Conservation (phyloP, 306 rosid species). For the Cucurbita ficifolia region DNA sequence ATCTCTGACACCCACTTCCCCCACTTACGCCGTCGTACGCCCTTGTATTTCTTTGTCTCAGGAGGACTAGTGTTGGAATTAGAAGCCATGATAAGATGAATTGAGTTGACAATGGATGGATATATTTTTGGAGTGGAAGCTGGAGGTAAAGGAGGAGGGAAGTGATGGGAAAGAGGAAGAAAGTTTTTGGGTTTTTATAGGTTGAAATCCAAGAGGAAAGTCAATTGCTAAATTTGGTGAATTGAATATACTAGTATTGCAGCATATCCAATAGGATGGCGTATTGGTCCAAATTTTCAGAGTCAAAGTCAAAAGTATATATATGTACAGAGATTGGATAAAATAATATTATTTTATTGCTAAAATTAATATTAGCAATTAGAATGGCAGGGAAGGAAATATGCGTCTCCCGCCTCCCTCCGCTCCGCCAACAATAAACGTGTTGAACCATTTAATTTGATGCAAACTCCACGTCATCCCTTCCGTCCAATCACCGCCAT, state of each 20-base stretch:
- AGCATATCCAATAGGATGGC: background rate
- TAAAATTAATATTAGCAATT: background rate
- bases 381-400: background rate
- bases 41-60: too few species aligned
- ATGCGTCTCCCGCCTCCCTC: background rate
- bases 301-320: background rate
- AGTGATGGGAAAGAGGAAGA: background rate
- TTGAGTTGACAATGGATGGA: background rate
- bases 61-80: too few species aligned
- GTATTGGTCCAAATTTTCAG: background rate
- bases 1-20: slow-evolving; percentile 96
- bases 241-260: background rate
- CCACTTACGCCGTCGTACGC: slow-evolving; percentile 24
- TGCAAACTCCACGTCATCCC: background rate
- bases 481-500: background rate
- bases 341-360: background rate
- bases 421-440: background rate
- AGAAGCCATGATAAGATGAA: background rate
- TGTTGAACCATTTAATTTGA: background rate
- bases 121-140: background rate
- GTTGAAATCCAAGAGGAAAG: background rate
- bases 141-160: background rate
- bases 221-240: background rate
- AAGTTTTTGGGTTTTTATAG: background rate
- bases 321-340: background rate